Evolutionary conservation across 306 rosid genomes (phyloP).

Genomic region (Quillaja saponaria): DNA sequence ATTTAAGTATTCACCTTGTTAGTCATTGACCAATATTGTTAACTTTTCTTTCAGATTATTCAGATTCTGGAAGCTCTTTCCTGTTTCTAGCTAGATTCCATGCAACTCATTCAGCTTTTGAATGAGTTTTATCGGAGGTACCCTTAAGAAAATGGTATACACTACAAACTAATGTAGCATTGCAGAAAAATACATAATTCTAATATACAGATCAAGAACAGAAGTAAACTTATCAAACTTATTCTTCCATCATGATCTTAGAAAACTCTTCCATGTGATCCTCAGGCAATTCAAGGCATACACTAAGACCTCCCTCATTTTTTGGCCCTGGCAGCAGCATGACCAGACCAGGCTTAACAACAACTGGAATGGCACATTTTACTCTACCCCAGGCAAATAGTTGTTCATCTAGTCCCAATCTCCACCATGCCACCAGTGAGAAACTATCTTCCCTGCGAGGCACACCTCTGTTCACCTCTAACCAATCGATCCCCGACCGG

Average conservation of each 20-base stretch:
- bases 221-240: background rate
- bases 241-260: slow-evolving; percentile 39
- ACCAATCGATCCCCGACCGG: slow-evolving; percentile 60
- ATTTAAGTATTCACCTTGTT: slow-evolving; percentile 3
- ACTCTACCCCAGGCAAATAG: slow-evolving; percentile 48
- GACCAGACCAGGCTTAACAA: slow-evolving; percentile 43
- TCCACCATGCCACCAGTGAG: slow-evolving; percentile 63
- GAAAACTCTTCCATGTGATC: slow-evolving; percentile 44
- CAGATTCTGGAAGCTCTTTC: background rate
- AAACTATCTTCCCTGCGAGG: slow-evolving; percentile 55
- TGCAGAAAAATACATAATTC: too few species aligned
- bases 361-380: slow-evolving; percentile 44
- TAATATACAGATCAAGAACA: too few species aligned
- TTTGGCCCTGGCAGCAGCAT: slow-evolving; percentile 39
- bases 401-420: slow-evolving; percentile 45
- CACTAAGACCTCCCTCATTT: slow-evolving; percentile 38
- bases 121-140: too few species aligned
- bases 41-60: too few species aligned
- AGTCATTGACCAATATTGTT: background rate
- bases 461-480: slow-evolving; percentile 53
- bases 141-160: too few species aligned
- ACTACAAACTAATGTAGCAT: too few species aligned
- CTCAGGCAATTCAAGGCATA: slow-evolving; percentile 35
- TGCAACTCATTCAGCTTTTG: too few species aligned
- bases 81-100: background rate